Evolutionary conservation across 768 basidiomycete genomes (phyloP), one percentile per base, ranked within the genome.

Genomic region (Udeniomyces megalosporus): DNA sequence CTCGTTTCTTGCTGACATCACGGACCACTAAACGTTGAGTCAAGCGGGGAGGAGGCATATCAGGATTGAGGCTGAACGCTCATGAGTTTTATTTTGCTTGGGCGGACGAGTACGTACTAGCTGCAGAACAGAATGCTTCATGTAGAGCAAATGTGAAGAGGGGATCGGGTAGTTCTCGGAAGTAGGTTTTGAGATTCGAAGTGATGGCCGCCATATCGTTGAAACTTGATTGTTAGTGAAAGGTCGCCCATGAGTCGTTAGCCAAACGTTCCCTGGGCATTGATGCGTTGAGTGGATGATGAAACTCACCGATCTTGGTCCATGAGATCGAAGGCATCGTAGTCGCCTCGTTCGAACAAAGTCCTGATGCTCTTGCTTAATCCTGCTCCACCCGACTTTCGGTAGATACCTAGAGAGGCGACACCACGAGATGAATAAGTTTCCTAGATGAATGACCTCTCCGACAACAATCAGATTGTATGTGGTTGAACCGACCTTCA

Each of bases 161-260:
- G 6, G 95, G 95, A 55, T 85, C 80, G 17, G 93, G 92, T 42
- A 99, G 76, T n/a, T 83, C 79, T 31, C 95, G 82, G 80, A 99
- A 88, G 75, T 96, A 97, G 38, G 84, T 87, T 77, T 99, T 97
- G 70, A 99, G 79, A 31, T 96, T 92, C 28, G 90, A 93, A 1
- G 95, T 99, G 64, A 96, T 83, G 64, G 89, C 90, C 72, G 87
- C 90, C 64, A 99, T 89, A 73, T 99, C 95, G 77, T 93, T 96
- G 79, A 96, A 99, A 28, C 84, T n/a, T n/a, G n/a, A n/a, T n/a
- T 80, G 68, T 93, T 86, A 4, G 78, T 75, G 46, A 24, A 12
- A 45, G 2, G 6, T 4, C 20, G 2, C 1, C 3, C 17, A 29
- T 6, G 24, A 26, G 46, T 26, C 35, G 38, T 32, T 28, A 45